Conservation (phyloP, 306 rosid species). For the Sphenostylis stenocarpa region DNA sequence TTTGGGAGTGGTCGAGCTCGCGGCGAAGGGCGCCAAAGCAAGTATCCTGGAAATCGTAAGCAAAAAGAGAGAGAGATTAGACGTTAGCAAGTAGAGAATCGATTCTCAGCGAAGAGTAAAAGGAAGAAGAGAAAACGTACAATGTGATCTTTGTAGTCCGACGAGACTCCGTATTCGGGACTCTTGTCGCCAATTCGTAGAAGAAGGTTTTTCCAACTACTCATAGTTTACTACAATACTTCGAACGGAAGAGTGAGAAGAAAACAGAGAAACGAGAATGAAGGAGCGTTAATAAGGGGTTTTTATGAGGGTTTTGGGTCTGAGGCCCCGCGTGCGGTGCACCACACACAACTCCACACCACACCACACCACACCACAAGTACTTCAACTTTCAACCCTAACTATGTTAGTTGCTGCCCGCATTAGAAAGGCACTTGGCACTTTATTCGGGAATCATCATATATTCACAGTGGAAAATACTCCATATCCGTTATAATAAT, state of each 20-base stretch:
- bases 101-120: not conserved
- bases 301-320: slow-evolving; percentile 40
- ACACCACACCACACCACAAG: too few relatives aligned
- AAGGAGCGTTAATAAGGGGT: not conserved
- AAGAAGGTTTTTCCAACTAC: slow-evolving; percentile 81
- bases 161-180: slow-evolving; percentile 74
- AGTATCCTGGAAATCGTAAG: slow-evolving; percentile 60
- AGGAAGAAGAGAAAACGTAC: slow-evolving; percentile 40
- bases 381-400: slow-evolving; percentile 35
- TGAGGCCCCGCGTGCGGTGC: not conserved
- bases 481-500: too few relatives aligned
- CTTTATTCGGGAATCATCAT: too few relatives aligned
- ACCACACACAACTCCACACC: too few relatives aligned
- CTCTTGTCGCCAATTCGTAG: slow-evolving; percentile 90
- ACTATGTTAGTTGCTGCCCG: not conserved
- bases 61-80: slow-evolving; percentile 23
- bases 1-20: slow-evolving; percentile 73
- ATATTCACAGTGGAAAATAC: too few relatives aligned
- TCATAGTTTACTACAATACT: slow-evolving; percentile 40
- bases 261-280: not conserved
- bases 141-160: slow-evolving; percentile 94
- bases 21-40: slow-evolving; percentile 82
- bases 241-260: not conserved
- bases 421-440: too few relatives aligned
- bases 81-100: not conserved